Conservation (phyloP, 148 eudicot genomes). For the Chenopodium berlandieri region DNA sequence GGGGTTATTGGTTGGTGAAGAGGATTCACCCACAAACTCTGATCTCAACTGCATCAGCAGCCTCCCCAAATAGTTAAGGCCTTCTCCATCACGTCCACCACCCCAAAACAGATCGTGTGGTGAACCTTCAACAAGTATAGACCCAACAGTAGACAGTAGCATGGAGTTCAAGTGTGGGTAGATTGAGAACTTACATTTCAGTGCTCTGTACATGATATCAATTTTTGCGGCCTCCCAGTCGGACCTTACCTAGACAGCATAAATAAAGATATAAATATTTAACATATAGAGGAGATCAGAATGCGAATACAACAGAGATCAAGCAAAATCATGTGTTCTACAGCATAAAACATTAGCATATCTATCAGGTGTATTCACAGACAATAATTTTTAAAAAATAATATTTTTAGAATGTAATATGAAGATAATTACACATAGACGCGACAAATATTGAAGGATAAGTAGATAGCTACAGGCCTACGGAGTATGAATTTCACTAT, state of each 20-base stretch:
- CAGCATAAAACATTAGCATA: background rate
- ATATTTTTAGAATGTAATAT: too few relatives aligned
- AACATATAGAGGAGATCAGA: background rate
- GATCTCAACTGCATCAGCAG: slow-evolving; percentile 88
- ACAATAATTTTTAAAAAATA: too few relatives aligned
- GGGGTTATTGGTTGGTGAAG: slow-evolving; percentile 27
- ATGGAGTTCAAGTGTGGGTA: slow-evolving; percentile 77
- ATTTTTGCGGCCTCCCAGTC: slow-evolving; percentile 84
- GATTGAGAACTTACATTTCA: slow-evolving; percentile 80
- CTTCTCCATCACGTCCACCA: slow-evolving; percentile 99
- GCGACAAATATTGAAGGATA: background rate
- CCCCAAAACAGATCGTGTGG: slow-evolving; percentile 99
- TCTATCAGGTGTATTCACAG: background rate
- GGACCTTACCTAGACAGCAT: slow-evolving; percentile 55
- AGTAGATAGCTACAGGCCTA: background rate
- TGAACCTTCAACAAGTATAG: slow-evolving; percentile 85
- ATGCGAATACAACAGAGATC: background rate
- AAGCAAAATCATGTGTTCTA: background rate
- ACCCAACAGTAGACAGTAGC: slow-evolving; percentile 74
- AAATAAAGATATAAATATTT: background rate
- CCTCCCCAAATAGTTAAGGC: slow-evolving; percentile 91
- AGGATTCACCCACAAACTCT: slow-evolving; percentile 61
- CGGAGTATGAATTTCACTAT: too few relatives aligned
- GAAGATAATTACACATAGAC: background rate
- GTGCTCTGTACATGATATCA: slow-evolving; percentile 75